Base-by-base conservation (phyloP, 176 grass and related monocot genomes). In the Alopecurus myosuroides region DNA sequence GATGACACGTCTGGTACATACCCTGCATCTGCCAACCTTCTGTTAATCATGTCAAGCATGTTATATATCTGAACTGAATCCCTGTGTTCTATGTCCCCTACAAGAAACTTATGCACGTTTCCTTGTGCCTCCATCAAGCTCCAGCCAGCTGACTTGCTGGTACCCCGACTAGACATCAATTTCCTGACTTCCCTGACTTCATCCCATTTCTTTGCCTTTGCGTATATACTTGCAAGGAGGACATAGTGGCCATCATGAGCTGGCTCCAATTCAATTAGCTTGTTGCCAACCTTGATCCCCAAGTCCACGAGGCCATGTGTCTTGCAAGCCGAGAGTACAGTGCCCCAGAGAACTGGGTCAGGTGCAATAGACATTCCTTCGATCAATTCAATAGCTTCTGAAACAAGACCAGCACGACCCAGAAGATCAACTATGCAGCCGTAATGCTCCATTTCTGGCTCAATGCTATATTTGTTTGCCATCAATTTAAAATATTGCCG, bases 351-450 rank as follows among this genome's bases (percentile, higher is more conserved):
- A 30, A 94, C 92, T n/a, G 87, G 92, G 7, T 91, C 89, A 39
- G 92, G 85, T 58, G 72, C 9, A 22, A 89, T 87, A 53, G 0
- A 64, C 92, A 94, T 94, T 42, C 87, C 84, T 87, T 92, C 78
- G 1, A 94, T 91, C 85, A 94, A 82, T 44, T 94, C 89, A 71
- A 87, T 50, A 22, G 92, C 89, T 41, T 94, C 92, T 11, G 36
- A 15, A 56, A 94, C 77, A 36, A 94, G 87, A 30, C 92, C 89
- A 5, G 89, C 84, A 55, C 92, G 87, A 40, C 89, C 64, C 37
- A 94, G 73, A 83, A 94, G 89, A 81, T 94, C 92, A 73, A 94
- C 87, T 36, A 94, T 85, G 82, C 92, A 94, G 12, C 89, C 89
- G 4, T 94, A 90, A 61, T 94, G 89, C 86, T 94, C 92, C 89